Base-by-base conservation (phyloP, 225 moss, liverwort and hornwort species). In the Pseudoscleropodium purum region DNA sequence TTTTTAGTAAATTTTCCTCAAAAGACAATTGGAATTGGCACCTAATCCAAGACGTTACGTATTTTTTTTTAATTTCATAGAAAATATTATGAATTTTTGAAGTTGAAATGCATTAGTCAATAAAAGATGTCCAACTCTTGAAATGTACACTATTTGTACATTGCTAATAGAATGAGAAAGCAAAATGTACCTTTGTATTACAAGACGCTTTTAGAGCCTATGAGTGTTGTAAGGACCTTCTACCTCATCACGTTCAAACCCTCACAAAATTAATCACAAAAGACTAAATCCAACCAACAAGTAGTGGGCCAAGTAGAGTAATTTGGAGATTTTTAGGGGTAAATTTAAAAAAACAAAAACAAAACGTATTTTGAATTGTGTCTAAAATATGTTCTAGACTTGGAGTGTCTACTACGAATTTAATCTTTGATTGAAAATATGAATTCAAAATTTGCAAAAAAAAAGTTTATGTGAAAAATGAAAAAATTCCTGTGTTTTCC, bases 101-200 rank as follows among this genome's bases (percentile, higher is more conserved):
- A 31, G 19, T 34, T 51, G 2, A 76, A 76, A 76, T 0, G 2
- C 5, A 13, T 5, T 33, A 8, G 13, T 76, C 3, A 33, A 13
- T 57, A 20, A 33, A 21, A 21, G 5, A 0, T 0, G 0, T 21
- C 4, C 34, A 34, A 34, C 21, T 34, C 34, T 0, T 49, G 0
- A 77, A 76, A 77, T 51, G 9, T 52, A 13, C 2, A 43, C 1
- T 5, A 1, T 34, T 34, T 18, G 3, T 51, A 51, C 31, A 18
- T 4, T 29, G 5, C 1, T 45, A 0, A 17, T 74, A 10, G 11
- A 49, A 31, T 49, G 31, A 5, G 7, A 51, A 34, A 51, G 21
- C 0, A 34, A 45, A 51, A 13, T 29, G 12, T 49, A 45, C 12
- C 20, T 77, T 0, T 6, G 3, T 6, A 0, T 3, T 24, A 21